Percentiles rank a stretch among this genome's conserved stretches.
Conservation (phyloP, 2,329 filamentous ascomycete genomes). For the Aureobasidium sp. region DNA sequence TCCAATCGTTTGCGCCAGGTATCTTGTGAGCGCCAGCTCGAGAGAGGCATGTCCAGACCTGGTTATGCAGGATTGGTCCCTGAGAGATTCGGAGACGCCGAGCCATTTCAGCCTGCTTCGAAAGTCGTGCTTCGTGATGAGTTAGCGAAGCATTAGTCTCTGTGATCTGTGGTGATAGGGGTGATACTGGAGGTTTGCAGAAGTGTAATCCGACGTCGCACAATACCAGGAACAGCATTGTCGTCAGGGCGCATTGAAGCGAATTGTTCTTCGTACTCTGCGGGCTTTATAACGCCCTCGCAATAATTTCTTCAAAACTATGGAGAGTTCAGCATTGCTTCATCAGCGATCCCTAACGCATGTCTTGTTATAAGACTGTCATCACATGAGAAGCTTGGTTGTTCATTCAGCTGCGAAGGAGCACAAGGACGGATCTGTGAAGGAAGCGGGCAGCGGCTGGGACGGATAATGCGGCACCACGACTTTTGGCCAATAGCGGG, state of each 20-base stretch:
- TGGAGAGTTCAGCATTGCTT: no score
- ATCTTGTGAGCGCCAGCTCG: slow-evolving; percentile 50
- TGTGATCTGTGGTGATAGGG: background rate
- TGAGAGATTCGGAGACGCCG: slow-evolving; percentile 30
- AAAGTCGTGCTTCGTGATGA: background rate
- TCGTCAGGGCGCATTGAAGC: no score
- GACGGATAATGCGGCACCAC: background rate
- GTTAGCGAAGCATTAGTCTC: background rate
- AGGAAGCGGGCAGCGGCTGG: background rate
- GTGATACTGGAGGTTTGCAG: background rate
- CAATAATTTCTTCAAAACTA: no score
- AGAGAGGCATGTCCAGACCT: slow-evolving; percentile 46
- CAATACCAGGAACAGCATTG: no score
- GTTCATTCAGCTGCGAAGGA: no score
- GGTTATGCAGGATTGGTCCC: slow-evolving; percentile 42
- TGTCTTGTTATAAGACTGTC: no score
- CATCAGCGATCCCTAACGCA: no score
- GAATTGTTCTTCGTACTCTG: no score
- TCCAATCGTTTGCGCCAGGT: slow-evolving; percentile 48
- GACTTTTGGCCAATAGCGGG: slow-evolving; percentile 2
- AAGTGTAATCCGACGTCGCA: no score
- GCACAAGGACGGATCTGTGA: background rate
- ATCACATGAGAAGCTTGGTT: no score
- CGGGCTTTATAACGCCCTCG: no score
- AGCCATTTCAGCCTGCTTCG: slow-evolving; percentile 4